Conservation (phyloP, 805 yeast species). For the Lachancea lanzarotensis region DNA sequence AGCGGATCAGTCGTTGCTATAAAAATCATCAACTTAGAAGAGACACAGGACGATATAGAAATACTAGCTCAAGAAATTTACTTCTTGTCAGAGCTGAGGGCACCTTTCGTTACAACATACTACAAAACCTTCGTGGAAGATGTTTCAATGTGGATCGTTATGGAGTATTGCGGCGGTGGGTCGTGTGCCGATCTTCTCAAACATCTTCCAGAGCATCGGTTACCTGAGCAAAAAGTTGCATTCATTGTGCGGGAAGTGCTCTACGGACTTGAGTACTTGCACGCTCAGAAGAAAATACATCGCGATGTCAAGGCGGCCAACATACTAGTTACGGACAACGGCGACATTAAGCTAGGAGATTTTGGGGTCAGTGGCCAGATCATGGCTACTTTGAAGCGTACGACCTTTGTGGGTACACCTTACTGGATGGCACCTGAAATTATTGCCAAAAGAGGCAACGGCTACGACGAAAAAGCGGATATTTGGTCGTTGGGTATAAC, state of each 20-base stretch:
- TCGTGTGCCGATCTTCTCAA: constrained; percentile 74
- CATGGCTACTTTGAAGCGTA: constrained; percentile 52
- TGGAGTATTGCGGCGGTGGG: constrained; percentile 97
- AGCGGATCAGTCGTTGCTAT: constrained; percentile 59
- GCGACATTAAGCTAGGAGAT: constrained; percentile 77
- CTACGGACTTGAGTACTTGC: constrained; percentile 70
- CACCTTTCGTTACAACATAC: constrained; percentile 62
- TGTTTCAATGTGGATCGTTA: constrained; percentile 74
- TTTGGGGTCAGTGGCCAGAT: constrained; percentile 91
- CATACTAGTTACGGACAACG: constrained; percentile 62
- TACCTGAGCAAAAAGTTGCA: constrained; percentile 56
- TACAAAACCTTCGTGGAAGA: constrained; percentile 58
- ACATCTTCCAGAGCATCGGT: constrained; percentile 36
- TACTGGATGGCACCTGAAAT: constrained; percentile 99
- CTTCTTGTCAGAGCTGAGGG: constrained; percentile 58
- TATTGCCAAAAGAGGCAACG: constrained; percentile 43
- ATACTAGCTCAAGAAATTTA: constrained; percentile 71
- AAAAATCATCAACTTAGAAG: constrained; percentile 80
- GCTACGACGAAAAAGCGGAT: constrained; percentile 82
- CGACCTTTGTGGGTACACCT: constrained; percentile 91
- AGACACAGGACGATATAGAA: constrained; percentile 66
- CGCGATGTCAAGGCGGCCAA: constrained; percentile 91
- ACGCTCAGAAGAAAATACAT: constrained; percentile 69
- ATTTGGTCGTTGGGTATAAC: constrained; percentile 97
- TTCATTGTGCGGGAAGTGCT: constrained; percentile 58